Base-by-base conservation (phyloP, 306 rosid species). In the Dicorynia guianensis region DNA sequence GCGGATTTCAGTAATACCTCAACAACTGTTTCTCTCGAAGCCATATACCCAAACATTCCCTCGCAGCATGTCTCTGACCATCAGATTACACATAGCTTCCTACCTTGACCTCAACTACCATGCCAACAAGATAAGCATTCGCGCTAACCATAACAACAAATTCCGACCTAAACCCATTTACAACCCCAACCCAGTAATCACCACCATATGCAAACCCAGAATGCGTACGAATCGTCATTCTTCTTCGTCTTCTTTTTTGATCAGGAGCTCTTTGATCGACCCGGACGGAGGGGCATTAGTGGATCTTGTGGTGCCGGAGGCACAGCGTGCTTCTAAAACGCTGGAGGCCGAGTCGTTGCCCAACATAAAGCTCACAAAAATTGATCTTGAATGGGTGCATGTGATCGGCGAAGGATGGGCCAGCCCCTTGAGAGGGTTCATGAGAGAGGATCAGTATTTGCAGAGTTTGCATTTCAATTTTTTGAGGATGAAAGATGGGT, bases 381-480 rank as follows among this genome's bases (percentile, higher is more conserved):
- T 96, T 78, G 99, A 96, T 82, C 60, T 87, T 17, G 99, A 96
- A 79, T 96, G 99, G 99, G 93, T 89, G 42, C 99, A 92, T 33
- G 98, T 96, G 53, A 72, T 96, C 63, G 66, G 96, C 64, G 97
- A 96, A 77, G 98, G 99, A 12, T 96, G 99, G 98, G 91, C 99
- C 3, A 92, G 93, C 80, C 99, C 99, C 1, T 83, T 96, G 66
- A 81, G 71, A 67, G 99, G 99, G 80, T 96, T 96, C 81, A 96
- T 96, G 99, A 90, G 97, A 63, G 99, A 96, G 61, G 81, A 78
- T 43, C 88, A 96, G 87, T 96, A 92, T 82, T 85, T 96, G 71
- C 98, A 96, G 82, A 83, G 90, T 64, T 84, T 96, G 92, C 99
- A 96, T 83, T 96, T 96, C 85, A 96, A 90, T 82, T 89, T 88